Base-by-base conservation (phyloP, 2,329 filamentous ascomycete genomes). In the Xylariaceae sp. region DNA sequence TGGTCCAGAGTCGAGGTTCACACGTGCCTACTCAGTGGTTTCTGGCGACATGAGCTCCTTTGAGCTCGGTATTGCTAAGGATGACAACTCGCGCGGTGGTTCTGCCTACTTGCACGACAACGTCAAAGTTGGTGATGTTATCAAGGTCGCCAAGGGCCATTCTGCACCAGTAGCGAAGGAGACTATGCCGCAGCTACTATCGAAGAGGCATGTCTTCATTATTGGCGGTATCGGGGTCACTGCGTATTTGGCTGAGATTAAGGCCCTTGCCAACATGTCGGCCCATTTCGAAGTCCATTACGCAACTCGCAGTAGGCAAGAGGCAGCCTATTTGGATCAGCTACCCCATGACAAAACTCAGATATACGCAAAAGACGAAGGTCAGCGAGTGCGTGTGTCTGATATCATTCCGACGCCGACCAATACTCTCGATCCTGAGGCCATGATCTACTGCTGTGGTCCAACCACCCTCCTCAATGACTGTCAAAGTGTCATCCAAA, bases 21-120 rank as follows among this genome's bases (percentile, higher is more conserved):
- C 56, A 8, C 47, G 59, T 18, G 57, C 76, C 0, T 85, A 85
- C 49, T 84, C 80, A 0, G 64, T 85, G 8, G 73, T 83, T 0
- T 65, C 66, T 1, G 77, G 75, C 0, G 66, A 71, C 40, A 64
- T 64, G 19, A 65, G 66, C 28, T 61, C 61, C 1, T 77, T 85
- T 47, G 69, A 75, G 51, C 62, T 85, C 1, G 81, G 78, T 13
- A 66, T 85, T n/a, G 72, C 78, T 2, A 69, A 76, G 3, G 76
- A 77, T 9, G 64, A 69, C 4, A 58, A 68, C 1, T 78, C 74
- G 41, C 71, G 79, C 2, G 80, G 81, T 9, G 81, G 78, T 0
- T 85, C 81, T 0, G 57, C 60, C 15, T 83, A 74, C 49, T 58
- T 85, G 1, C 80, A 85, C 52, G 63, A 76, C 8, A 44, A 45